These are phyloP conservation scores for Vigna unguiculata DNA, from an alignment of 306 rosid genomes.

Conservation along the genomic window DNA sequence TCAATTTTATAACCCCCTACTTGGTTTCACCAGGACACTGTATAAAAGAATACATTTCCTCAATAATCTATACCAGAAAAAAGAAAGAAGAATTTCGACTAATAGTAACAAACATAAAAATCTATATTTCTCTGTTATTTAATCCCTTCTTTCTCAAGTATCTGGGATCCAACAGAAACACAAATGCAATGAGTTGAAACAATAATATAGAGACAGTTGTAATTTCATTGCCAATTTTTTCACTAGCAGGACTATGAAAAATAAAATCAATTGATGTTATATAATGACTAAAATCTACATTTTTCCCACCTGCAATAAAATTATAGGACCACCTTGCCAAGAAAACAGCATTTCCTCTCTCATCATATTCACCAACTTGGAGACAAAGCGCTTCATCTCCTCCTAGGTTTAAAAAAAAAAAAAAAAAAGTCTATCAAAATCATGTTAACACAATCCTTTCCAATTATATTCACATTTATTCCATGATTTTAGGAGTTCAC, in stretches of 20 bases:
- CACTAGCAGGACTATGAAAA: constrained; percentile 36
- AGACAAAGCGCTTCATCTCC: constrained; percentile 91
- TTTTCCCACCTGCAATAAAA: constrained; percentile 85
- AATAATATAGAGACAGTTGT: constrained; percentile 27
- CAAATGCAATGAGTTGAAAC: constrained; percentile 30
- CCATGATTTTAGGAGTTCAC: constrained; percentile 2
- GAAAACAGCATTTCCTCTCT: constrained; percentile 76
- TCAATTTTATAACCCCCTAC: too few relatives aligned
- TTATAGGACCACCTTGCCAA: constrained; percentile 98
- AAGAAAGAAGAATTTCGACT: too few relatives aligned
- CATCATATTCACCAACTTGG: constrained; percentile 86
- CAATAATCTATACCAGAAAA: too few relatives aligned
- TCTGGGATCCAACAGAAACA: neutral
- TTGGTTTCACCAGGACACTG: too few relatives aligned
- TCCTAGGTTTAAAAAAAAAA: constrained; percentile 51
- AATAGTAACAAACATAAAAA: too few relatives aligned
- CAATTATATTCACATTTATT: constrained; percentile 13
- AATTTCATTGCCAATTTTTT: constrained; percentile 40
- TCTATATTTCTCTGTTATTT: too few relatives aligned
- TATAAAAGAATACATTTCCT: too few relatives aligned
- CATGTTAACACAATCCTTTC: constrained; percentile 31
- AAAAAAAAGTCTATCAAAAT: constrained; percentile 33
- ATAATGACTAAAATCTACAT: constrained; percentile 37
- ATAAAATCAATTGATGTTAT: constrained; percentile 29
- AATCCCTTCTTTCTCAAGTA: too few relatives aligned